A percentile compares a stretch with the other conserved stretches of the same genome.
phyloP scores from a whole-genome alignment of 106 monocot species.

The Chionographis japonica region DNA sequence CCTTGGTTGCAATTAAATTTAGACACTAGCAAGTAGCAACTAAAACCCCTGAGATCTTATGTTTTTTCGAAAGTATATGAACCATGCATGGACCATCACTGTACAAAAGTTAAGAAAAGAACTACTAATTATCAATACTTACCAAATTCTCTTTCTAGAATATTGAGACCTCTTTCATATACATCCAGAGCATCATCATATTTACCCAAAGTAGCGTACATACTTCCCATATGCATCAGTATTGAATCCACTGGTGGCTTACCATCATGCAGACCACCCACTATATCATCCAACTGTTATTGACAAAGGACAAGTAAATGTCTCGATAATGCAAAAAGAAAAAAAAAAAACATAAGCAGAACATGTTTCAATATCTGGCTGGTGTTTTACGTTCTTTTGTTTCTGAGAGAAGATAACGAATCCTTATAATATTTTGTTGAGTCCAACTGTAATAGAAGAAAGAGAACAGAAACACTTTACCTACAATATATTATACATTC shows the following conservation, averaged over 20 bases:
- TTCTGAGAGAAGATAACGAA: too few relatives aligned
- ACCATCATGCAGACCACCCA: conserved; percentile 34
- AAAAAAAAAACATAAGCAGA: background rate
- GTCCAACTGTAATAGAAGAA: too few relatives aligned
- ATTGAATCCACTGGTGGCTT: conserved; percentile 53
- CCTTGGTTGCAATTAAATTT: too few relatives aligned
- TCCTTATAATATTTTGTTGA: too few relatives aligned
- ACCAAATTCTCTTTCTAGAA: conserved; percentile 71
- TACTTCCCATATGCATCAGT: conserved; percentile 80
- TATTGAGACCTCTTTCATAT: conserved; percentile 56
- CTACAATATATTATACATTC: too few relatives aligned
- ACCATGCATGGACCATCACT: background rate
- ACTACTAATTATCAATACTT: conserved; percentile 13
- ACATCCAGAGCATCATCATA: conserved; percentile 57
- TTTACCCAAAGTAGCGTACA: conserved; percentile 51
- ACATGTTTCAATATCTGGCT: too few relatives aligned
- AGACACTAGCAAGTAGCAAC: too few relatives aligned
- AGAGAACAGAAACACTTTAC: too few relatives aligned
- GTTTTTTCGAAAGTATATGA: too few relatives aligned
- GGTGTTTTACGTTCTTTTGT: too few relatives aligned
- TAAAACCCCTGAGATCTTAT: too few relatives aligned
- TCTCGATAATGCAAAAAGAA: conserved; percentile 1
- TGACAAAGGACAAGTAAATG: conserved; percentile 5
- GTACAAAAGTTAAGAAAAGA: background rate
- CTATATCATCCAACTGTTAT: conserved; percentile 55